Evolutionary conservation across 306 rosid genomes (phyloP).

Genomic region (Lathyrus aphaca): DNA sequence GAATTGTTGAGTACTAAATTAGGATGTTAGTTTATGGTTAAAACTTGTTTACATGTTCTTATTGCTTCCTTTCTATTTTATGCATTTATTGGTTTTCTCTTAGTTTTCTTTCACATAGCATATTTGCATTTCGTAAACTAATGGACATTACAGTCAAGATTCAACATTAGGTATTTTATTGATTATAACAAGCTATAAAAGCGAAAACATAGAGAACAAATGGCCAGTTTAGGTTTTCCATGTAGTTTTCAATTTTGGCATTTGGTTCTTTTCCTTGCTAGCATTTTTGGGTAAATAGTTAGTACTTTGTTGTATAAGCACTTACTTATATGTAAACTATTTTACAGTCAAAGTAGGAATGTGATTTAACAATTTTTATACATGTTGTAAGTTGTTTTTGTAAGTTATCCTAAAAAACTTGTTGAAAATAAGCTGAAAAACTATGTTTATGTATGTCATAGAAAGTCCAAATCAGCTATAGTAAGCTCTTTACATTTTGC

Average conservation of each 20-base stretch:
- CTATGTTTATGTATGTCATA: neutral
- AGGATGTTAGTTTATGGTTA: neutral
- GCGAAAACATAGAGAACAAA: neutral
- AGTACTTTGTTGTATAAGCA: neutral
- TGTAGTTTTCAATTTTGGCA: neutral
- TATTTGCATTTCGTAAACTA: neutral
- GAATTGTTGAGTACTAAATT: neutral
- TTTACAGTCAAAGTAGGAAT: neutral
- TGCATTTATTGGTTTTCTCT: slow-evolving; percentile 28
- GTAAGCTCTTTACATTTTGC: neutral
- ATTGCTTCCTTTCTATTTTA: neutral
- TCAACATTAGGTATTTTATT: neutral
- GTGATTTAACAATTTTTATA: neutral
- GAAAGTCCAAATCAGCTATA: neutral
- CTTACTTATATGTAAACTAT: neutral
- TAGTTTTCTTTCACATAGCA: neutral
- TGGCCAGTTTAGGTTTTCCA: slow-evolving; percentile 3
- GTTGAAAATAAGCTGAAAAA: neutral
- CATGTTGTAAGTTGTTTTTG: neutral
- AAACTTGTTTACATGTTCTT: neutral
- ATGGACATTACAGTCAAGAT: neutral
- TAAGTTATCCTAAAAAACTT: neutral
- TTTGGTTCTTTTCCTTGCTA: neutral
- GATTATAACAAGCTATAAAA: neutral
- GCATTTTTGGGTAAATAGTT: neutral